Percentiles rank a stretch among this genome's conserved stretches.
phyloP scores from a whole-genome alignment of 306 rosid species.

The Cicer bijugum region DNA sequence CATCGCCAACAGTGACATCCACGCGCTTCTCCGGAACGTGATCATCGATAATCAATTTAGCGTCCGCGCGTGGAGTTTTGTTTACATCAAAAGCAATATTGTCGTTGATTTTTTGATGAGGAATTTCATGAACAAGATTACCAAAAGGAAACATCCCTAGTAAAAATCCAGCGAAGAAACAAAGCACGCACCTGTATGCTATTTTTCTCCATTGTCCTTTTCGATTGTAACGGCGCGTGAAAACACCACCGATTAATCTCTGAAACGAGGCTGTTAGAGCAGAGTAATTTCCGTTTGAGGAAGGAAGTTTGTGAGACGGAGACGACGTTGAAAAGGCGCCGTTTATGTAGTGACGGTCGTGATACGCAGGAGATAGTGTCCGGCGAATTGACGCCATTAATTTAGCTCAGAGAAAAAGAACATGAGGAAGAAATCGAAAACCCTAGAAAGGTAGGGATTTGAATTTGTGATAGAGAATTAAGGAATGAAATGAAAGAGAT shows the following conservation, averaged over 20 bases:
- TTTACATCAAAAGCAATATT: slow-evolving; percentile 66
- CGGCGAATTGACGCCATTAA: slow-evolving; percentile 94
- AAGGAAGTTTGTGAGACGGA: slow-evolving; percentile 63
- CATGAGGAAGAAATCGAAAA: slow-evolving; percentile 6
- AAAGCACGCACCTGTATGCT: slow-evolving; percentile 60
- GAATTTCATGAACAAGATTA: slow-evolving; percentile 58
- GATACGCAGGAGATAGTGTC: slow-evolving; percentile 79
- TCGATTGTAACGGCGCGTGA: slow-evolving; percentile 54
- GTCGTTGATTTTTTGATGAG: slow-evolving; percentile 20
- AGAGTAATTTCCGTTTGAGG: slow-evolving; percentile 58
- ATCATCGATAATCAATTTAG: slow-evolving; percentile 41
- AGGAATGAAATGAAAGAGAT: too few relatives aligned
- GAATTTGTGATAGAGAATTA: too few relatives aligned
- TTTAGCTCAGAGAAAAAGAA: slow-evolving; percentile 4
- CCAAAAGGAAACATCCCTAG: slow-evolving; percentile 78
- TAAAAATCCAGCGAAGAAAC: slow-evolving; percentile 76
- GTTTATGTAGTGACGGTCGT: slow-evolving; percentile 64
- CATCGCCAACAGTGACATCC: background rate
- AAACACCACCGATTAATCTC: slow-evolving; percentile 50
- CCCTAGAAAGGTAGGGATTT: too few relatives aligned
- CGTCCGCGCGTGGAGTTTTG: slow-evolving; percentile 63
- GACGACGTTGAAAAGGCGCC: slow-evolving; percentile 64
- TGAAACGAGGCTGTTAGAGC: slow-evolving; percentile 51
- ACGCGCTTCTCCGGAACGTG: slow-evolving; percentile 36
- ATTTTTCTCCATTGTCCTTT: slow-evolving; percentile 66